Percentiles rank a stretch among this genome's conserved stretches.
Evolutionary conservation across 2,329 filamentous ascomycete species (phyloP).

Genomic region (Trichoderma pleuroti): DNA sequence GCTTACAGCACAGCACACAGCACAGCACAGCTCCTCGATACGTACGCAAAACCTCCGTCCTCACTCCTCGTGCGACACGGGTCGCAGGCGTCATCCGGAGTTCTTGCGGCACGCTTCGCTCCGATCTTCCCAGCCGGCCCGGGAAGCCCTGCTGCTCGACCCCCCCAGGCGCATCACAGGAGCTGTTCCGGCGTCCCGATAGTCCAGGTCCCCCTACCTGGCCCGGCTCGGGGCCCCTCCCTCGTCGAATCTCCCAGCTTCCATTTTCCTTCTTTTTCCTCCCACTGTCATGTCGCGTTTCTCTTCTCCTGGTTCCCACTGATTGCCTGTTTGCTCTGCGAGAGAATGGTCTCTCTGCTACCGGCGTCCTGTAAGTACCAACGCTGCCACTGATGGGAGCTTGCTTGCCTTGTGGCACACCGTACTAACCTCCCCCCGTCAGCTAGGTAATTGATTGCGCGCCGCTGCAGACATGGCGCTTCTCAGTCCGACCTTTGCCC

Average conservation of each 20-base stretch:
- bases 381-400: background rate
- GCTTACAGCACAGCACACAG: too few species aligned
- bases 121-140: conserved; percentile 8
- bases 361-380: conserved; percentile 18
- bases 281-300: conserved; percentile 15
- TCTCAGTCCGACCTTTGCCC: conserved; percentile 73
- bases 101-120: background rate
- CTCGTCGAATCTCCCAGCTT: conserved; percentile 8
- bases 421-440: background rate
- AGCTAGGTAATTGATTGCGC: conserved; percentile 18
- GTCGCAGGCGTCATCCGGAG: conserved; percentile 2
- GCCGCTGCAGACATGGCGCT: conserved; percentile 52
- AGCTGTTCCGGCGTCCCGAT: conserved; percentile 11
- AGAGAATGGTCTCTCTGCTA: conserved; percentile 19
- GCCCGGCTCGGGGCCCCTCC: conserved; percentile 13
- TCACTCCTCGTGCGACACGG: conserved; percentile 13
- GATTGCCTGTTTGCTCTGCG: conserved; percentile 1
- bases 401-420: background rate
- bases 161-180: background rate
- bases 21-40: background rate
- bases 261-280: background rate
- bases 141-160: background rate
- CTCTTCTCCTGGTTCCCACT: background rate
- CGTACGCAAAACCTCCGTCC: background rate
- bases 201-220: background rate